Percentiles rank a stretch among this genome's conserved stretches.
Conservation (phyloP, 805 yeast genomes). For the Wickerhamomyces queroliae region DNA sequence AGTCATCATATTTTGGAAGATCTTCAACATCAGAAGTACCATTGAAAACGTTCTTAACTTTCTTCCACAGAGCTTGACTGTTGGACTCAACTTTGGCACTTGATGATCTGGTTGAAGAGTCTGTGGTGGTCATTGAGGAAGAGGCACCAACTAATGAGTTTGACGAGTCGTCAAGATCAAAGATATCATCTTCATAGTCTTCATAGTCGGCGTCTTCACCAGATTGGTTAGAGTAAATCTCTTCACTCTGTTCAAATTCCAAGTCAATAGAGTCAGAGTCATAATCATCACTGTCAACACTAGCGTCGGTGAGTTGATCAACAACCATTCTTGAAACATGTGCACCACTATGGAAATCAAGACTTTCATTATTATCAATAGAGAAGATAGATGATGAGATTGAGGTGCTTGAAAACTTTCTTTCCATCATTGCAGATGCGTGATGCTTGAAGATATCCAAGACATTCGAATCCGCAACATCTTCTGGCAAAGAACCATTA, state of each 20-base stretch:
- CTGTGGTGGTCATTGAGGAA: background rate
- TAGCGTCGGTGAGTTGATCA: constrained; percentile 23
- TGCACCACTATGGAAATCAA: constrained; percentile 18
- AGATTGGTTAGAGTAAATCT: constrained; percentile 7
- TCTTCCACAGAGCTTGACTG: constrained; percentile 32
- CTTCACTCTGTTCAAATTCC: constrained; percentile 24
- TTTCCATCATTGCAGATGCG: constrained; percentile 8
- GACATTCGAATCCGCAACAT: constrained; percentile 32
- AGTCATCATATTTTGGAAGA: constrained; percentile 70
- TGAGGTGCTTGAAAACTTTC: constrained; percentile 20
- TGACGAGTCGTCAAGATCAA: background rate
- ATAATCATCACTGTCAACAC: constrained; percentile 18
- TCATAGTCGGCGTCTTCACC: constrained; percentile 6
- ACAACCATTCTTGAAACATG: constrained; percentile 30
- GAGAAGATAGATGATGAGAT: constrained; percentile 25
- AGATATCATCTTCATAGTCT: background rate
- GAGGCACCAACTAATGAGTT: background rate
- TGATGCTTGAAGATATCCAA: constrained; percentile 23
- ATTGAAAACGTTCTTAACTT: constrained; percentile 28
- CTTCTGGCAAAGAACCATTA: constrained; percentile 41
- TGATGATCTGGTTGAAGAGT: background rate
- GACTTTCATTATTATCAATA: constrained; percentile 22
- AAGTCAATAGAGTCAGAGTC: constrained; percentile 13
- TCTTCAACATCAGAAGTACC: constrained; percentile 26
- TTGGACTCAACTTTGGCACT: background rate